Evolutionary conservation across 495 filamentous ascomycete genomes (phyloP).

Genomic region (Daldinia vernicosa): DNA sequence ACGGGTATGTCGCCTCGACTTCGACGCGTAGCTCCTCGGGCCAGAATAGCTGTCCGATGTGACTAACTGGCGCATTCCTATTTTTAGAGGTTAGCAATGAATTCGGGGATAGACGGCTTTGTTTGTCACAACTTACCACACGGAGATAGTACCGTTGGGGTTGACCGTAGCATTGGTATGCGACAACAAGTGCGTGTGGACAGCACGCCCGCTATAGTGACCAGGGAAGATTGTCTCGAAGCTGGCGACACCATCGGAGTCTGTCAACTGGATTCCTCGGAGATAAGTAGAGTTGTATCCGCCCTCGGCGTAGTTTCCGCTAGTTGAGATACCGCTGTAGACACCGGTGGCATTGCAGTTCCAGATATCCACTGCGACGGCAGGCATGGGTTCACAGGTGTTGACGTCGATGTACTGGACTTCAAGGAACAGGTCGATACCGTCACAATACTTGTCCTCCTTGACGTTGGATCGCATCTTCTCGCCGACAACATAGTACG

Average conservation of each 20-base stretch:
- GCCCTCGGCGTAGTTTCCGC: constrained; percentile 38
- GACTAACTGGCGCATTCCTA: constrained; percentile 52
- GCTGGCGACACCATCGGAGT: constrained; percentile 61
- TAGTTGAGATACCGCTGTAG: constrained; percentile 60
- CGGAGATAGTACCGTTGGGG: constrained; percentile 60
- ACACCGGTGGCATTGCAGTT: constrained; percentile 64
- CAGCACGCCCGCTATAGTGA: constrained; percentile 66
- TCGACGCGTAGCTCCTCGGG: constrained; percentile 64
- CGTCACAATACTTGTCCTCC: constrained; percentile 54
- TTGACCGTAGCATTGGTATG: constrained; percentile 60
- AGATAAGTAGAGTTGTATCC: constrained; percentile 58
- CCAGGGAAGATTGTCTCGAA: constrained; percentile 69
- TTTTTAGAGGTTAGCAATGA: not conserved
- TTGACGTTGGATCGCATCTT: constrained; percentile 56
- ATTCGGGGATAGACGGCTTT: not conserved
- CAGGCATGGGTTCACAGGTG: constrained; percentile 63
- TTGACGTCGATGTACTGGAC: constrained; percentile 64
- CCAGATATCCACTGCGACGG: constrained; percentile 65
- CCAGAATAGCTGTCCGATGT: constrained; percentile 73
- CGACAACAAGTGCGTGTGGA: constrained; percentile 64
- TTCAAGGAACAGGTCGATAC: constrained; percentile 57
- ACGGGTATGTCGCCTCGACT: constrained; percentile 65
- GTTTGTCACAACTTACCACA: constrained; percentile 42
- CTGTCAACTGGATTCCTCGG: constrained; percentile 61
- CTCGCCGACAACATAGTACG: constrained; percentile 65